Base-by-base conservation (phyloP, 257 asterid genomes). In the Scutellaria galericulata region DNA sequence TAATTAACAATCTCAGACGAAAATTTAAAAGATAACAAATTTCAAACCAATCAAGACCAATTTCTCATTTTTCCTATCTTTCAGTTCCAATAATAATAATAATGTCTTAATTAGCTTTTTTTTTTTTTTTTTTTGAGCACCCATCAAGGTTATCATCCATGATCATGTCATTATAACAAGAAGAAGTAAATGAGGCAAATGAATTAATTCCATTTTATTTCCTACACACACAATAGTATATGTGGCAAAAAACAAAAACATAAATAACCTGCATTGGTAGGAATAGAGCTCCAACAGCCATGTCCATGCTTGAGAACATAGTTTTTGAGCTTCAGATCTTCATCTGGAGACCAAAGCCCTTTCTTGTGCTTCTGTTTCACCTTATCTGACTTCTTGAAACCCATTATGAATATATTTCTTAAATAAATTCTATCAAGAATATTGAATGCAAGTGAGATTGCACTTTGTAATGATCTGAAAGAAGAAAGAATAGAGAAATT, bases 301-400 rank as follows among this genome's bases (percentile, higher is more conserved):
- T 84, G 95, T 35, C 97, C 96, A 66, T 90, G 64, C 5, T 70
- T 77, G 48, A 79, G 68, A 47, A 93, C 72, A 67, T 93, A 82
- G 80, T 77, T 80, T 74, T 61, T 90, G 53, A 93, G 98, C 89
- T 85, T 93, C 14, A 80, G 77, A 52, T 93, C 98, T 81, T 93
- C 97, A 45, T 93, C 97, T 0, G 98, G 96, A 1, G 96, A 88
- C 98, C 97, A 93, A 3, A 93, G 62, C 0, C 97, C 98, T 78
- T 86, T 90, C 95, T 78, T 90, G 81, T 81, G 86, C 84, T 84
- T 92, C 73, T 63, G 81, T 76, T 79, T 88, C 60, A 70, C 53
- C 71, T 73, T 85, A 35, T 83, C 91, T 1, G 41, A 51, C 55
- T 55, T 27, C 68, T 77, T 85, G 37, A 64, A 60, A 50, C 79